Evolutionary conservation across 139 green algal species (phyloP).

Genomic region (Chlamydomonas asymmetrica): DNA sequence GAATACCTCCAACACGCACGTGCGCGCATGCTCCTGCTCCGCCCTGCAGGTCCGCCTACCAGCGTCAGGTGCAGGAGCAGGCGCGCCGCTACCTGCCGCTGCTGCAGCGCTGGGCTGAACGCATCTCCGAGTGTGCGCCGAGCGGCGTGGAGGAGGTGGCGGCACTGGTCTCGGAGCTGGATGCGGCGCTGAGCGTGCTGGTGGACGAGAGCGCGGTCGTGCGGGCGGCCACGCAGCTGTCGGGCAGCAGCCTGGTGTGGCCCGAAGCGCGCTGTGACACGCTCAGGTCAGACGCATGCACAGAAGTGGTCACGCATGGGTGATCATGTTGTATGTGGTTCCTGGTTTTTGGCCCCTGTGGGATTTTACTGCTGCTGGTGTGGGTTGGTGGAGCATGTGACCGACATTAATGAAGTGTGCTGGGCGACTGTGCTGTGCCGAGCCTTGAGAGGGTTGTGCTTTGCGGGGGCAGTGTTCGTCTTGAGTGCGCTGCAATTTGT

Average conservation of each 20-base stretch:
- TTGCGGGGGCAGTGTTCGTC: no score
- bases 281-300: neutral
- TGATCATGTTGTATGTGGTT: no score
- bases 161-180: constrained; percentile 6
- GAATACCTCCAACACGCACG: no score
- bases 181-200: constrained; percentile 4
- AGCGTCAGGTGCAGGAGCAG: constrained; percentile 10
- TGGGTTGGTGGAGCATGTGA: no score
- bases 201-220: constrained; percentile 12
- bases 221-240: neutral
- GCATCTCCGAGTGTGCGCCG: neutral
- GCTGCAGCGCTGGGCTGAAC: constrained; percentile 10
- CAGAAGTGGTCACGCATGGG: neutral
- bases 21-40: no score
- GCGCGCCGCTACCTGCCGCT: constrained; percentile 17
- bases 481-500: no score
- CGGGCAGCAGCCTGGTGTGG: neutral
- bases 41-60: constrained; percentile 14
- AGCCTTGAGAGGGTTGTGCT: no score
- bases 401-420: no score
- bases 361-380: no score
- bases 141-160: constrained; percentile 5
- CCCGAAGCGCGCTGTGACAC: constrained; percentile 18
- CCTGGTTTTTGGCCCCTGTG: no score
- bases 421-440: no score